These are phyloP conservation scores for Alopecurus myosuroides DNA, from an alignment of 176 grass and related monocot species.

Conservation along the genomic window DNA sequence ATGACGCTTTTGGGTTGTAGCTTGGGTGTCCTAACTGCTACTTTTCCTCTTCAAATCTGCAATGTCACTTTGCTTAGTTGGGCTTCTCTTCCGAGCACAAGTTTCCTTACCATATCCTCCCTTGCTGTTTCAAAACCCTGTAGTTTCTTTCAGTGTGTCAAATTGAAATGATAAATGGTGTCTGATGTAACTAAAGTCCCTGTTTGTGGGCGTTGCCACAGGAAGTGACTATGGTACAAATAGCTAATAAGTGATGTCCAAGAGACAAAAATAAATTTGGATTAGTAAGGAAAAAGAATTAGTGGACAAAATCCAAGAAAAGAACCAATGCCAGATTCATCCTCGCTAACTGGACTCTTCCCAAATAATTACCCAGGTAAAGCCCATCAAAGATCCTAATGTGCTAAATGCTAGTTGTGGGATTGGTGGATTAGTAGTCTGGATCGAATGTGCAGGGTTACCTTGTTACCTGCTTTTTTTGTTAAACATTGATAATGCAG, in stretches of 20 bases:
- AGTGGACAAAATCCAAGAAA: not conserved
- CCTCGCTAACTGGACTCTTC: not conserved
- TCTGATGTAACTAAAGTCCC: not conserved
- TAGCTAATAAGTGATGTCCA: not conserved
- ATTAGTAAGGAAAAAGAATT: not conserved
- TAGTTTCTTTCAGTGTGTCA: not conserved
- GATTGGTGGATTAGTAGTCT: not conserved
- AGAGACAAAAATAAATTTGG: not conserved
- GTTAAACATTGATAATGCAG: not conserved
- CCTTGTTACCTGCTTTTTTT: not conserved
- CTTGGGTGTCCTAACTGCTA: constrained; percentile 32
- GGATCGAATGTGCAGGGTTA: not conserved
- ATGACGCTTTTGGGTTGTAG: constrained; percentile 40
- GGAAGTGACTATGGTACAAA: not conserved
- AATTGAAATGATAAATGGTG: not conserved
- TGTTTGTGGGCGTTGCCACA: constrained; percentile 3
- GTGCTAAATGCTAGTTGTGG: not conserved
- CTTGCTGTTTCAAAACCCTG: not conserved
- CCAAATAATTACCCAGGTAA: not conserved
- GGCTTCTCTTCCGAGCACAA: not conserved
- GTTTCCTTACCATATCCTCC: not conserved
- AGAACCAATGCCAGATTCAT: not conserved
- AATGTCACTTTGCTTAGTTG: not conserved
- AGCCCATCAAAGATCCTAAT: not conserved
- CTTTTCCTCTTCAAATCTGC: constrained; percentile 22